Conservation (phyloP, 148 eudicot species). For the Chenopodium album region DNA sequence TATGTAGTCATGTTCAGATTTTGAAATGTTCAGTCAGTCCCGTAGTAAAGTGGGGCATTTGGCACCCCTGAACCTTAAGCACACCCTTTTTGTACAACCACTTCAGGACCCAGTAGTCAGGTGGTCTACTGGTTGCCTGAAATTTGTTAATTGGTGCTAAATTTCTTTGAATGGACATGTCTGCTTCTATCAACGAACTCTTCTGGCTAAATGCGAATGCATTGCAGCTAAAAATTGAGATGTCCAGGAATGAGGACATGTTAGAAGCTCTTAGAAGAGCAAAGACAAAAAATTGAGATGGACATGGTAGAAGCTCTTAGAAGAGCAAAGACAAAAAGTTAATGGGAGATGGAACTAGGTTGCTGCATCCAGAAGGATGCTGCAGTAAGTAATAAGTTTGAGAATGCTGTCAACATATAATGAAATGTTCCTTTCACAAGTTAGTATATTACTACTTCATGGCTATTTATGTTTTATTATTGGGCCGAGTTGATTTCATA, state of each 20-base stretch:
- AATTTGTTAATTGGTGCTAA: not conserved
- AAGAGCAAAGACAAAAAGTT: slow-evolving; percentile 4
- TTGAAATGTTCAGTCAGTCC: not conserved
- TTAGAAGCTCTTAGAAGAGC: not conserved
- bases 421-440: not conserved
- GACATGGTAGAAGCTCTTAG: not conserved
- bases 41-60: not conserved
- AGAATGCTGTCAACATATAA: not conserved
- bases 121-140: not conserved
- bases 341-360: slow-evolving; percentile 1
- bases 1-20: not conserved
- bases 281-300: slow-evolving; percentile 6
- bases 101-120: not conserved
- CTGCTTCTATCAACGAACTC: not conserved
- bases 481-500: not conserved
- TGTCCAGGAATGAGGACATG: not conserved
- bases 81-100: not conserved
- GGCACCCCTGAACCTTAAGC: not conserved
- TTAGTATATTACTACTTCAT: not conserved
- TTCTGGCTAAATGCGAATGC: not conserved
- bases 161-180: not conserved
- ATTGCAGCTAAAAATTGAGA: not conserved
- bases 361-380: slow-evolving; percentile 4
- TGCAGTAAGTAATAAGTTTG: slow-evolving; percentile 7
- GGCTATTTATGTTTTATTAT: not conserved